Conservation (phyloP, 2,329 filamentous ascomycete genomes). For the Diaporthe ampelina region DNA sequence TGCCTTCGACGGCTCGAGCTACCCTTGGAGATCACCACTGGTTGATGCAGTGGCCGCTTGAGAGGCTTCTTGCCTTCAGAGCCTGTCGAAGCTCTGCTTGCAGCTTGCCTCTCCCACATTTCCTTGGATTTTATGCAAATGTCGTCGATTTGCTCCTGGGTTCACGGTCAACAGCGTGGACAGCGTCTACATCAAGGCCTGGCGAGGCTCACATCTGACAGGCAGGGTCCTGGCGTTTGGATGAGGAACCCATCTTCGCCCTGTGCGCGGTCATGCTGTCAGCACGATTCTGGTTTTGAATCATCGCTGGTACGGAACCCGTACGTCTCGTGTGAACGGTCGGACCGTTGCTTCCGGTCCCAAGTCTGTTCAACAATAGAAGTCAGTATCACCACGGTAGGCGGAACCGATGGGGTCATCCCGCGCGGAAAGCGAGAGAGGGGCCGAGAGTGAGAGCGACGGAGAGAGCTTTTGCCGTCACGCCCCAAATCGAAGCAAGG, state of each 20-base stretch:
- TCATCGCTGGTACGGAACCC: conserved; percentile 44
- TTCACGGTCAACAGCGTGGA: conserved; percentile 44
- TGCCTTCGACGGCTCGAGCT: conserved; percentile 52
- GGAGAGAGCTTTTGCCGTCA: not conserved
- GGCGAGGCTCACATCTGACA: conserved; percentile 67
- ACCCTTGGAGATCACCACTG: conserved; percentile 63
- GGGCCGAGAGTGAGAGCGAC: not conserved
- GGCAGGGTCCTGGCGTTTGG: conserved; percentile 68
- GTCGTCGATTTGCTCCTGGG: conserved; percentile 73
- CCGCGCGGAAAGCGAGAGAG: not conserved
- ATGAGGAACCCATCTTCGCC: conserved; percentile 74
- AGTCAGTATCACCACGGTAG: not conserved
- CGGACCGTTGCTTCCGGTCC: conserved; percentile 71
- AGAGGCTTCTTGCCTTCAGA: conserved; percentile 63
- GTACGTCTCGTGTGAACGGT: conserved; percentile 69
- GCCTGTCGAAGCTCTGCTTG: conserved; percentile 57
- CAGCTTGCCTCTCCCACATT: conserved; percentile 69
- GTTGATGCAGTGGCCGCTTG: conserved; percentile 70
- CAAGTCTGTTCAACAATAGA: conserved; percentile 52
- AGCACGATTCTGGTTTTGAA: conserved; percentile 25
- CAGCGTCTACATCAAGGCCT: conserved; percentile 14
- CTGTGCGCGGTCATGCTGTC: conserved; percentile 49
- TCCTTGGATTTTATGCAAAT: conserved; percentile 72
- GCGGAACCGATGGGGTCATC: not conserved
- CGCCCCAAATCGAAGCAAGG: not conserved